A percentile compares a stretch with the other conserved stretches of the same genome.
These are phyloP conservation scores for Rhodosporidiobolus odoratus DNA, from an alignment of 768 basidiomycete species.

Conservation along the genomic window DNA sequence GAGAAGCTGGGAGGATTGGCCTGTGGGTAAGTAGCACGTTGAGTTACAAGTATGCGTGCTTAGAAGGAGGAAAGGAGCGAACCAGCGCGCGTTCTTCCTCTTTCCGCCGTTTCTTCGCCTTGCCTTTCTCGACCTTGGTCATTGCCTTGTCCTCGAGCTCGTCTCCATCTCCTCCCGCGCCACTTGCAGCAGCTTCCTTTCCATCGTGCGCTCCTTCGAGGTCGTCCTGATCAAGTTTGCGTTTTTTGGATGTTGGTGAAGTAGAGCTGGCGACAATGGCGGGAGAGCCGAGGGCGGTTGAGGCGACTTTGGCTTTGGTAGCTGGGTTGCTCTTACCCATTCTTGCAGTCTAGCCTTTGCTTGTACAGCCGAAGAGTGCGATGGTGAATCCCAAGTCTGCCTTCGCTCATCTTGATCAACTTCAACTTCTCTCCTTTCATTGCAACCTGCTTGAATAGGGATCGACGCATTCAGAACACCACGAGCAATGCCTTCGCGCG, in stretches of 20 bases:
- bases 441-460: not conserved
- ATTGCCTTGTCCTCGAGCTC: not conserved
- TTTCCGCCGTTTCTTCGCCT: slow-evolving; percentile 73
- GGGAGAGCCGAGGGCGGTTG: slow-evolving; percentile 1
- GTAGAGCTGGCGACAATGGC: slow-evolving; percentile 5
- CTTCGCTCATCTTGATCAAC: not conserved
- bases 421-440: not conserved
- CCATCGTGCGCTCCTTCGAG: not conserved
- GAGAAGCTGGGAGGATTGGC: slow-evolving; percentile 65
- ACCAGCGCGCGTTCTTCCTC: slow-evolving; percentile 66
- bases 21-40: not conserved
- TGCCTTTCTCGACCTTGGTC: slow-evolving; percentile 35
- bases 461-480: no score
- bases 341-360: not conserved
- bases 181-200: not conserved
- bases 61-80: slow-evolving; percentile 46
- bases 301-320: slow-evolving; percentile 1
- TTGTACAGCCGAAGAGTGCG: not conserved
- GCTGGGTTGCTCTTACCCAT: not conserved
- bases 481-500: slow-evolving; percentile 20
- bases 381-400: not conserved
- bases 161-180: not conserved
- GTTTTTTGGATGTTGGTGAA: slow-evolving; percentile 2
- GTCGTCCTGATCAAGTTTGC: slow-evolving; percentile 7
- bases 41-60: slow-evolving; percentile 6